Base-by-base conservation (phyloP, 768 basidiomycete genomes). In the Lactifluus piperatus region DNA sequence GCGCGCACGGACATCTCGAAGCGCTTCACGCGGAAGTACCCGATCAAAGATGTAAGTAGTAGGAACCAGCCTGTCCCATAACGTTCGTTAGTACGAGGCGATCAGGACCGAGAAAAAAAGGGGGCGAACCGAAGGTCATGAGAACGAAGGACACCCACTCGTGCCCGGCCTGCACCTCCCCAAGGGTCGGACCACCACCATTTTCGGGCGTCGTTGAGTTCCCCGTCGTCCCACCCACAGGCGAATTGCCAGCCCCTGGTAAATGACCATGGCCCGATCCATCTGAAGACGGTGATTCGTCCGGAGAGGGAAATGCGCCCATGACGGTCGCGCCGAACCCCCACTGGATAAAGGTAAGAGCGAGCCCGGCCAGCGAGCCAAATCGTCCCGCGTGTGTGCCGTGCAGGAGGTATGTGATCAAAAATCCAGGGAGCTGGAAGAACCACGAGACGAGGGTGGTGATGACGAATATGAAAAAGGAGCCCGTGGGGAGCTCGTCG, bases 401-500 rank as follows among this genome's bases (percentile, higher is more conserved):
- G 73, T 90, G 88, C 2, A 98, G 84, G 65, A 97, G 84, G 68
- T 93, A 97, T 1, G 94, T 97, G 74, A 99, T 80, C 59, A 88
- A 72, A 78, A 90, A 93, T 52, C 91, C 94, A 67, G 95, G 81
- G 71, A 97, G 94, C 73, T 97, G 94, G 86, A 99, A 98, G 74
- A 94, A 92, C 74, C 88, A 88, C 7, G 92, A 94, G 57, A 91
- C 84, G 74, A 94, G 81, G 56, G 87, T 70, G 71, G 91, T 92
- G 73, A 82, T 76, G 62, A 82, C 67, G 73, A 93, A 94, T n/a
- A 84, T 71, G 71, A 81, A 72, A 66, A 83, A 69, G 4, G 87
- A 85, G 51, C 94, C 94, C 0, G 91, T 82, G 0, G 94, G 92
- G 43, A 98, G 83, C 58, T 94, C 88, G 60, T 95, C 94, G 64